Base-by-base conservation (phyloP, 176 grass and related monocot species). In the Hsuehochloa calcarea region DNA sequence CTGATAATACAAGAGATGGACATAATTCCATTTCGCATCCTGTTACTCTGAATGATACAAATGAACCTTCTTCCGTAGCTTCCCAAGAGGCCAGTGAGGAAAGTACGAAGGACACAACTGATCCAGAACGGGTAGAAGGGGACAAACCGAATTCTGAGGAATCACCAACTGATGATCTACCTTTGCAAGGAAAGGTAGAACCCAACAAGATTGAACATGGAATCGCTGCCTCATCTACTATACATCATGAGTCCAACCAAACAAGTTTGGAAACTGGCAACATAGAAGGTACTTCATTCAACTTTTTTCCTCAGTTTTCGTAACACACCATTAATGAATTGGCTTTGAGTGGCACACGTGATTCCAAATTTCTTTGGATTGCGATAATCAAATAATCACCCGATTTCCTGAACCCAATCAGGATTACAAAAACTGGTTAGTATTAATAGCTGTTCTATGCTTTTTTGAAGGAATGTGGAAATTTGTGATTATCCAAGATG, bases 211-310 rank as follows among this genome's bases (percentile, higher is more conserved):
- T 22, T 44, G 52, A 79, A 77, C 69, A 66, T 46, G 73, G 31
- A 70, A 10, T 55, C 60, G 38, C 45, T 77, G 63, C 77, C 74
- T 65, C 47, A 10, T 60, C 81, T 81, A 47, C 49, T 29, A 6
- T 84, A 25, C 82, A 85, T 54, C 65, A 67, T 12, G 78, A 82
- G 77, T 67, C 38, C 47, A 47, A 68, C 65, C 70, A 68, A 88
- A 62, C 77, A 73, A 71, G 22, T 64, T 47, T 63, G 6, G 51
- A 60, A 68, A 78, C 34, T 58, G 44, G 78, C 19, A 74, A 65
- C 63, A 77, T 67, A 67, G 35, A 82, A 89, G 87, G 91, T 89
- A 64, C 26, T 71, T 67, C 10, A 52, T 47, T 86, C 20, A 60
- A 61, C 22, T 55, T 83, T 81, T 16, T 43, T 77, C 63, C 13